Conservation (phyloP, 345 rosid genomes). For the Populus simonii region DNA sequence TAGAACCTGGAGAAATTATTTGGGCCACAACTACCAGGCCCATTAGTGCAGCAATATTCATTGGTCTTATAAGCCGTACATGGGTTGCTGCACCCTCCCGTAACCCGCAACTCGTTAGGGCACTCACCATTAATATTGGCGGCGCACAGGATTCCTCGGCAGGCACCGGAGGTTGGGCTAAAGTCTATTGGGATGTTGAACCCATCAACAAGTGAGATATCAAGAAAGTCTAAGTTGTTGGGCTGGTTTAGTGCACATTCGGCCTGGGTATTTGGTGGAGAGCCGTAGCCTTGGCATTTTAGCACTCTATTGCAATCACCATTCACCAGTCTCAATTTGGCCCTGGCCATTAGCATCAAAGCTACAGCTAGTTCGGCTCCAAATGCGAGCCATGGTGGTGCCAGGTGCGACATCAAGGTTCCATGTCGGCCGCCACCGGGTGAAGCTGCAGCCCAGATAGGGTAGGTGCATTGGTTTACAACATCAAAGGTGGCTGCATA, state of each 20-base stretch:
- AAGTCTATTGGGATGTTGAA: constrained; percentile 4
- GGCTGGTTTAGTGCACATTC: constrained; percentile 60
- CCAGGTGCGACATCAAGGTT: background rate
- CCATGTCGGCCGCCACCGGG: constrained; percentile 19
- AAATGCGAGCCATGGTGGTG: constrained; percentile 10
- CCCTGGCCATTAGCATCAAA: constrained; percentile 9
- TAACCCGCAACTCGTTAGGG: too few relatives aligned
- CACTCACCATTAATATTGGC: constrained; percentile 31
- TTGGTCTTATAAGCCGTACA: too few relatives aligned
- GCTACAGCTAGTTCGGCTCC: constrained; percentile 23
- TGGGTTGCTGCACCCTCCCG: constrained; percentile 36
- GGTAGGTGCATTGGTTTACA: constrained; percentile 3
- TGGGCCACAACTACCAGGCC: too few relatives aligned
- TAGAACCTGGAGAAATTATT: too few relatives aligned
- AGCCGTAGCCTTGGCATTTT: constrained; percentile 41
- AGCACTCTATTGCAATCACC: constrained; percentile 17
- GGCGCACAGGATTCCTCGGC: too few relatives aligned
- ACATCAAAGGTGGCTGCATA: constrained; percentile 4
- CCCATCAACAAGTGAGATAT: constrained; percentile 51
- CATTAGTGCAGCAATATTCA: too few relatives aligned
- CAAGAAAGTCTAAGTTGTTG: constrained; percentile 37
- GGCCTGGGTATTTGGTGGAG: constrained; percentile 59
- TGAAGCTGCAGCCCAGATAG: constrained; percentile 14
- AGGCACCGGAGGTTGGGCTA: too few relatives aligned
- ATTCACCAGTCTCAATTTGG: constrained; percentile 11